Evolutionary conservation across 495 filamentous ascomycete species (phyloP).

Genomic region (Cercophora scortea): DNA sequence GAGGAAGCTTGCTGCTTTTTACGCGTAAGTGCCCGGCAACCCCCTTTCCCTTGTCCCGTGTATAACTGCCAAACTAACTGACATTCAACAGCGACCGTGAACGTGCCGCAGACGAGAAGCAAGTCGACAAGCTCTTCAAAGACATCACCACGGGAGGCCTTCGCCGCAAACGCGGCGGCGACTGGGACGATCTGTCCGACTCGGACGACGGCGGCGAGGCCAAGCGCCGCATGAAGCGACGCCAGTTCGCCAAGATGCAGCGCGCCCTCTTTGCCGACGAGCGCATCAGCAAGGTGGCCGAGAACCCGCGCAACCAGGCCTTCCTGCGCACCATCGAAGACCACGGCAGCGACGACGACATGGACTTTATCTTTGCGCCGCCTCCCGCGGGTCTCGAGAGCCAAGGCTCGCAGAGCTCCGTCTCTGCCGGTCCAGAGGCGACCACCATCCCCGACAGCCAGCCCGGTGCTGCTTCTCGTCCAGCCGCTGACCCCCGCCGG

Average conservation of each 20-base stretch:
- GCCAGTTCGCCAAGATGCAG: conserved; percentile 86
- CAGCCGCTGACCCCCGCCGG: conserved; percentile 42
- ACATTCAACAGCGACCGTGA: conserved; percentile 49
- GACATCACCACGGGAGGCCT: conserved; percentile 84
- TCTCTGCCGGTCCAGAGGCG: conserved; percentile 13
- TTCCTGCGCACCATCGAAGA: conserved; percentile 91
- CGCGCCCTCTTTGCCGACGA: conserved; percentile 85
- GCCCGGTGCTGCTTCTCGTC: conserved; percentile 15
- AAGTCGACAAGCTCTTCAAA: conserved; percentile 80
- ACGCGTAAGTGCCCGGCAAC: conserved; percentile 58
- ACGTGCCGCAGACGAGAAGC: conserved; percentile 66
- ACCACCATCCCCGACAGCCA: conserved; percentile 40
- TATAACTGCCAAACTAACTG: neutral
- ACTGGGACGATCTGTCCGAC: conserved; percentile 76
- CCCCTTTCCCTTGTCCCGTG: neutral
- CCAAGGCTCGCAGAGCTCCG: conserved; percentile 32
- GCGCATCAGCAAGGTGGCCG: conserved; percentile 80
- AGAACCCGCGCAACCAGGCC: conserved; percentile 81
- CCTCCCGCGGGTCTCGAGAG: conserved; percentile 16
- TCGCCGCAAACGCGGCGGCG: conserved; percentile 65
- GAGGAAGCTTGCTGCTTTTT: conserved; percentile 72
- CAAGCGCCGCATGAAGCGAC: conserved; percentile 69
- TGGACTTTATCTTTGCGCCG: conserved; percentile 60
- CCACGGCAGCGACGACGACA: conserved; percentile 65
- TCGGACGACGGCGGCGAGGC: conserved; percentile 77